Base-by-base conservation (phyloP, 331 rosid species). In the Pyracantha coccinea region DNA sequence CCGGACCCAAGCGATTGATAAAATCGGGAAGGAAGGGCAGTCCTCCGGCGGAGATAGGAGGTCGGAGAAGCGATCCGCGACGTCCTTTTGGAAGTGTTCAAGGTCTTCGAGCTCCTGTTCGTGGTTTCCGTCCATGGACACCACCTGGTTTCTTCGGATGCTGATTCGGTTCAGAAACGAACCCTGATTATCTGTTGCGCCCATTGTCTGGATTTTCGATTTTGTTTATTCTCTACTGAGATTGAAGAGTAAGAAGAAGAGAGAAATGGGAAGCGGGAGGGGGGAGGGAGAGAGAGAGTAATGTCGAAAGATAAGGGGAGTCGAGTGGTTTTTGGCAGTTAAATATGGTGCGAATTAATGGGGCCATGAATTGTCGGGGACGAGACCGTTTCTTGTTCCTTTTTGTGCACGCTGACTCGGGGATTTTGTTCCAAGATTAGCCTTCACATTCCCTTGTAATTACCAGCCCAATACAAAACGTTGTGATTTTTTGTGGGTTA, bases 101-200 rank as follows among this genome's bases (percentile, higher is more conserved):
- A 95, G 86, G 86, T 95, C 96, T 69, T 95, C 96, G 57, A 84
- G 75, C 35, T 92, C 99, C 25, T 78, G 95, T 23, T 95, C 98
- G 20, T 92, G 89, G 81, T 12, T 81, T 0, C 89, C 92, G 3
- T 92, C 99, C 97, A 95, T 92, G 57, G 99, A 83, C 53, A 86
- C 84, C 7, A 92, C 96, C 60, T 95, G 99, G 81, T 95, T 95
- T 55, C 98, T 68, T 3, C 99, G 89, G 67, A 92, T 90, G 78
- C 99, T 92, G 73, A 95, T 92, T 28, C 99, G 86, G 57, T 95
- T 93, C 77, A 95, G 87, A 47, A 95, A 95, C 0, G 99, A 92
- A 25, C 92, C 86, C 62, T 89, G 99, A 66, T 90, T 60, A 8
- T 95, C 92, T 60, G 97, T 88, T 0, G 93, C 90, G 21, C 89